These are phyloP conservation scores for Elsinoe australis DNA, from an alignment of 2,329 filamentous ascomycete species.

Conservation along the genomic window DNA sequence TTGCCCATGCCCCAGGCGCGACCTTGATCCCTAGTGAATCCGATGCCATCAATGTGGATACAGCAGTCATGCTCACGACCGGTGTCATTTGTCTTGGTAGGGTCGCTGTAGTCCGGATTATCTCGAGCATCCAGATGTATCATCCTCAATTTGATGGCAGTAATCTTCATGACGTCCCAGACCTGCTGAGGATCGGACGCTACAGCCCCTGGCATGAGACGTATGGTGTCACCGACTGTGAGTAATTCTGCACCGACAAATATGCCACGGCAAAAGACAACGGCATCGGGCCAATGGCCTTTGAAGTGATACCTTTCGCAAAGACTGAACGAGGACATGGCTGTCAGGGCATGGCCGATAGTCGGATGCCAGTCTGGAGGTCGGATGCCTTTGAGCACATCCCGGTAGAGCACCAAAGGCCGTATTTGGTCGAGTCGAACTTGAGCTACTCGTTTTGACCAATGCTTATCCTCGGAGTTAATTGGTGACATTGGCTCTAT, in stretches of 20 bases:
- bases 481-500: conserved; percentile 51
- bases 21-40: conserved; percentile 37
- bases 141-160: conserved; percentile 46
- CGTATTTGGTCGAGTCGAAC: conserved; percentile 47
- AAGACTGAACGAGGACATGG: conserved; percentile 47
- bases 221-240: conserved; percentile 47
- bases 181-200: conserved; percentile 25
- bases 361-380: conserved; percentile 44
- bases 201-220: conserved; percentile 34
- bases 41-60: conserved; percentile 44
- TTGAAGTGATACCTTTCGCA: conserved; percentile 46
- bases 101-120: conserved; percentile 39
- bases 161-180: conserved; percentile 48
- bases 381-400: conserved; percentile 39
- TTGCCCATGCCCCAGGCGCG: conserved; percentile 30
- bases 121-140: conserved; percentile 42
- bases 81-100: conserved; percentile 39
- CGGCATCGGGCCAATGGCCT: conserved; percentile 48
- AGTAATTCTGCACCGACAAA: conserved; percentile 52
- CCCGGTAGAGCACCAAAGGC: conserved; percentile 48
- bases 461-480: conserved; percentile 40
- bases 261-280: conserved; percentile 46
- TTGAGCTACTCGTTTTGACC: conserved; percentile 49
- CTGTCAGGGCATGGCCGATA: conserved; percentile 46
- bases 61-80: conserved; percentile 20